phyloP scores from a whole-genome alignment of 768 basidiomycete species.

The Rubroboletus pulcherrimus region DNA sequence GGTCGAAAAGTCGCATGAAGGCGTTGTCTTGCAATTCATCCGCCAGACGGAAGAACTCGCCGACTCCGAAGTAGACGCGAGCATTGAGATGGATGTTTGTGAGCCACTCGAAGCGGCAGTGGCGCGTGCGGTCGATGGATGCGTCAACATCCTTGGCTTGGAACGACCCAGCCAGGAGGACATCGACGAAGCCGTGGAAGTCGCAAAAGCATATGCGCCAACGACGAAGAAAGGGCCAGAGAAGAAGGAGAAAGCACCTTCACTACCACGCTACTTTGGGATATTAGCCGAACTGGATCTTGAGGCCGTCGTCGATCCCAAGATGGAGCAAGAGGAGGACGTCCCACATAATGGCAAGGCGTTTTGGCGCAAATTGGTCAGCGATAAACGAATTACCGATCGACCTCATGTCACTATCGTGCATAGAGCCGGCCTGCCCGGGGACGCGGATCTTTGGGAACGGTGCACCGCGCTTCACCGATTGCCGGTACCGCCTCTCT shows the following conservation, averaged over 20 bases:
- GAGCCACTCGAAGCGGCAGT: conserved; percentile 55
- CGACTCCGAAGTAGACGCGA: conserved; percentile 58
- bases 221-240: conserved; percentile 8
- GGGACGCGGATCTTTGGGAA: conserved; percentile 43
- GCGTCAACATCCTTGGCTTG: conserved; percentile 53
- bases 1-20: conserved; percentile 58
- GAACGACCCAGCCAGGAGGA: conserved; percentile 49
- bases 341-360: conserved; percentile 28
- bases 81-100: conserved; percentile 62
- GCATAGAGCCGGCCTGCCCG: conserved; percentile 53
- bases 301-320: conserved; percentile 39
- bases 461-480: conserved; percentile 17
- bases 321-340: conserved; percentile 35
- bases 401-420: conserved; percentile 86
- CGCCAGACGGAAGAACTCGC: conserved; percentile 56
- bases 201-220: conserved; percentile 40
- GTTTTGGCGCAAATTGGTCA: conserved; percentile 51
- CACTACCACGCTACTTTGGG: conserved; percentile 68
- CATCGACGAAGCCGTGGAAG: conserved; percentile 44
- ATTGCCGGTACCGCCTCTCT: conserved; percentile 43
- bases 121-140: conserved; percentile 52
- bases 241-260: conserved; percentile 26
- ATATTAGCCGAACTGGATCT: conserved; percentile 74
- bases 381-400: conserved; percentile 43
- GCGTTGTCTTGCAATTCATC: conserved; percentile 81